Conservation (phyloP, 2,329 filamentous ascomycete species). For the Penicillium sp. region DNA sequence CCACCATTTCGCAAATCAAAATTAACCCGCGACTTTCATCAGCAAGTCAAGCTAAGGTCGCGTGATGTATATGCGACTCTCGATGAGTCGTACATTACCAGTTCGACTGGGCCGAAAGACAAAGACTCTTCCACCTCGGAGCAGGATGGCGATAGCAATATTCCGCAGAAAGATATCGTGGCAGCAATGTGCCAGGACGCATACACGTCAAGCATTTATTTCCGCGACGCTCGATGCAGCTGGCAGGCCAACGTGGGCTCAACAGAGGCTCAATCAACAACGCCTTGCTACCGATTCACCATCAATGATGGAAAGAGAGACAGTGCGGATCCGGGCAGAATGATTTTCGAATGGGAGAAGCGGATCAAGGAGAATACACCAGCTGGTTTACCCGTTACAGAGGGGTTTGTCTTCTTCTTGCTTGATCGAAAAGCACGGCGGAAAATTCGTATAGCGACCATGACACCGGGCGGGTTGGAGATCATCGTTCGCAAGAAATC, state of each 20-base stretch:
- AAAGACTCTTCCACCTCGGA: constrained; percentile 3
- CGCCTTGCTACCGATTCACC: constrained; percentile 15
- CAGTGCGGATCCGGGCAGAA: constrained; percentile 6
- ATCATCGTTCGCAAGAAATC: constrained; percentile 25
- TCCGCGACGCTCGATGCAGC: constrained; percentile 15
- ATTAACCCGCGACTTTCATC: constrained; percentile 16
- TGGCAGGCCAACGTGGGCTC: constrained; percentile 14
- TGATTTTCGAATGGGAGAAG: constrained; percentile 24
- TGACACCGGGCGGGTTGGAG: constrained; percentile 20
- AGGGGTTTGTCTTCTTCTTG: constrained; percentile 19
- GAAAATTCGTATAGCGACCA: constrained; percentile 21
- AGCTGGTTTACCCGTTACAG: background rate
- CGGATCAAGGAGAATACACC: constrained; percentile 3
- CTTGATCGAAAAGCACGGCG: constrained; percentile 19
- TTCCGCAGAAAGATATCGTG: constrained; percentile 14
- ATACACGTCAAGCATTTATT: constrained; percentile 11
- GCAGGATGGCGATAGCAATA: background rate
- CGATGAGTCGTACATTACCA: constrained; percentile 24
- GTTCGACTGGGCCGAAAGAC: background rate
- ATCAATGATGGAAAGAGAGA: constrained; percentile 6
- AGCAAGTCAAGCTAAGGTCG: constrained; percentile 21
- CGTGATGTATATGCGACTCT: constrained; percentile 29
- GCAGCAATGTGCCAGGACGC: constrained; percentile 16
- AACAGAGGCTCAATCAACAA: constrained; percentile 5
- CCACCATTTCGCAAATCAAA: constrained; percentile 26